Percentiles rank a stretch among this genome's conserved stretches.
phyloP scores from a whole-genome alignment of 495 filamentous ascomycete species.

The Penicillium simplicissimum region DNA sequence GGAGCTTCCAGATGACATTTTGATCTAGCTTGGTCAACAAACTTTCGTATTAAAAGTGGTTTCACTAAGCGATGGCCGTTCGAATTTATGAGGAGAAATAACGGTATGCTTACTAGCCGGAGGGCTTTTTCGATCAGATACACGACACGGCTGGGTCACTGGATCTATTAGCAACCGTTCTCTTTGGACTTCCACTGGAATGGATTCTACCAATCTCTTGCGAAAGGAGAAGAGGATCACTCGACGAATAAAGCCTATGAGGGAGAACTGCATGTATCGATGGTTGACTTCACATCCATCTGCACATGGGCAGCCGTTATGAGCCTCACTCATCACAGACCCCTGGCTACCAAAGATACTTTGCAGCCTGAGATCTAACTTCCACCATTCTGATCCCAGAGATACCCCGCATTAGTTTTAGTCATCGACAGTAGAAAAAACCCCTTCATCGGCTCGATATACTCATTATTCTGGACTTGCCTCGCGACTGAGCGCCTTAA shows the following conservation, averaged over 20 bases:
- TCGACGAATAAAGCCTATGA: background rate
- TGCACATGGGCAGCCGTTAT: background rate
- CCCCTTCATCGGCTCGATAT: background rate
- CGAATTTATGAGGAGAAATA: background rate
- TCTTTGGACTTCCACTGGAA: too few relatives aligned
- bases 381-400: background rate
- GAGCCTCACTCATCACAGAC: background rate
- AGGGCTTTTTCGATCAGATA: too few relatives aligned
- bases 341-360: background rate
- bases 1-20: background rate
- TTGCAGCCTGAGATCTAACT: background rate
- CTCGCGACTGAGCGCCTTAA: background rate
- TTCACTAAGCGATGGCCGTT: background rate
- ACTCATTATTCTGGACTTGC: background rate
- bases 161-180: background rate
- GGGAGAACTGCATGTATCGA: background rate
- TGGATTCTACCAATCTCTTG: too few relatives aligned
- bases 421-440: background rate
- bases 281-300: background rate
- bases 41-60: background rate
- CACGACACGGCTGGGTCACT: background rate
- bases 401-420: background rate
- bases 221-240: too few relatives aligned
- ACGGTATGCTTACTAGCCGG: too few relatives aligned
- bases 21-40: background rate